Base-by-base conservation (phyloP, 352 stramenopile genomes). In the Blastocystis sp. region DNA sequence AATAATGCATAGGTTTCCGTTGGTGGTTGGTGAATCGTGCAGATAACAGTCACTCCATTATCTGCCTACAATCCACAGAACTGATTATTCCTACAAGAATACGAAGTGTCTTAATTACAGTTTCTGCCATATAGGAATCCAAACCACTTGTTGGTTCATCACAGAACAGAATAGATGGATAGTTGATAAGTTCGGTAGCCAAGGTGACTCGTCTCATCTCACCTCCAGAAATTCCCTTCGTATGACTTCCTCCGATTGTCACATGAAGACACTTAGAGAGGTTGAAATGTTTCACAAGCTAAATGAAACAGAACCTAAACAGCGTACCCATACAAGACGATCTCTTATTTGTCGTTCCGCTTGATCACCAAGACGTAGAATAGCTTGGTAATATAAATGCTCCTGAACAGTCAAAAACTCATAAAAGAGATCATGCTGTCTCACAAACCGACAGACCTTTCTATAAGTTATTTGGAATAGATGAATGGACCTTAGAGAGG, bases 101-200 rank as follows among this genome's bases (percentile, higher is more conserved):
- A 19, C 62, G 58, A 11, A 88, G 62, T 22, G 62, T 77, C 48
- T 59, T 54, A 24, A 88, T 88, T 30, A 88, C 77, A 17, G 58
- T 77, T 42, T 88, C 77, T 22, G 77, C 77, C 77, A 88, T 88
- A 42, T 62, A 88, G 58, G 77, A 88, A 70, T 88, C 77, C 54
- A 88, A 59, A 11, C 77, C 77, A 35, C 58, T 77, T 19, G 77
- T 88, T 27, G 77, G 77, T 42, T 88, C 77, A 54, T 88, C 77
- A 37, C 77, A 88, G 40, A 88, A 88, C 37, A 88, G 37, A 51
- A 88, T 77, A 17, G 22, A 54, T 35, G 77, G 77, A 44, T 77
- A 88, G 62, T 88, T 77, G 40, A 88, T 88, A 22, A 88, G 58
- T 70, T 88, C 58, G 13, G 77, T 77, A 40, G 77, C 77, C 17